phyloP scores from a whole-genome alignment of 257 asterid genomes.

The Solanum sitiens region DNA sequence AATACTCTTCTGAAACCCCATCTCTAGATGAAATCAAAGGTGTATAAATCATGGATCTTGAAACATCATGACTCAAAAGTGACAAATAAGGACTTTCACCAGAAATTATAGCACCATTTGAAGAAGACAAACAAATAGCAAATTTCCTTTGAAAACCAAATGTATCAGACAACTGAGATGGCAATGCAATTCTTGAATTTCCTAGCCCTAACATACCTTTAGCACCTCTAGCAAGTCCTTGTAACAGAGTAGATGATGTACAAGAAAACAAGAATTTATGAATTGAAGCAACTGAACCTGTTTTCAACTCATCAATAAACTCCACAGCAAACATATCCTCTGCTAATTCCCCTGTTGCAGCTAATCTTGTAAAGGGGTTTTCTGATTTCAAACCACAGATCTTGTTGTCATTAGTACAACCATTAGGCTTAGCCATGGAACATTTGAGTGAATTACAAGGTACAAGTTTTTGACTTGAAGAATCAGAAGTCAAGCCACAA shows the following conservation, averaged over 20 bases:
- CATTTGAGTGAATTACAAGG: conserved; percentile 44
- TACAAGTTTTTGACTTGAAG: conserved; percentile 24
- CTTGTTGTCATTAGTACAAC: conserved; percentile 17
- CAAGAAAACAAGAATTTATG: conserved; percentile 49
- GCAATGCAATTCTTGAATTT: conserved; percentile 50
- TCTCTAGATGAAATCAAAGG: conserved; percentile 29
- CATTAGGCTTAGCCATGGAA: conserved; percentile 41
- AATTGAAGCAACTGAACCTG: conserved; percentile 31
- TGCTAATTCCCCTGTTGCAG: conserved; percentile 30
- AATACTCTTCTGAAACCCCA: conserved; percentile 25
- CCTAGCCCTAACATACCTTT: conserved; percentile 68
- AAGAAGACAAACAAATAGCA: conserved; percentile 44
- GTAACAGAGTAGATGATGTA: conserved; percentile 32
- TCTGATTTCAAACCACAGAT: conserved; percentile 34
- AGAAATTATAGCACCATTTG: conserved; percentile 42
- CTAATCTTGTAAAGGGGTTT: conserved; percentile 41
- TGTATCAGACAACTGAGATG: conserved; percentile 41
- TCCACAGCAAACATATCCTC: conserved; percentile 29
- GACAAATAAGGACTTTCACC: conserved; percentile 47
- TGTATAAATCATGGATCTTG: conserved; percentile 48
- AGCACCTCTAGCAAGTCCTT: conserved; percentile 45
- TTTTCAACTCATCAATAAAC: conserved; percentile 35
- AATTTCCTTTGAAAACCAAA: conserved; percentile 62
- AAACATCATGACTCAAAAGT: conserved; percentile 6
- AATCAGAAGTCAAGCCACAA: conserved; percentile 6